Conservation (phyloP, 345 rosid genomes). For the Populus davidiana region DNA sequence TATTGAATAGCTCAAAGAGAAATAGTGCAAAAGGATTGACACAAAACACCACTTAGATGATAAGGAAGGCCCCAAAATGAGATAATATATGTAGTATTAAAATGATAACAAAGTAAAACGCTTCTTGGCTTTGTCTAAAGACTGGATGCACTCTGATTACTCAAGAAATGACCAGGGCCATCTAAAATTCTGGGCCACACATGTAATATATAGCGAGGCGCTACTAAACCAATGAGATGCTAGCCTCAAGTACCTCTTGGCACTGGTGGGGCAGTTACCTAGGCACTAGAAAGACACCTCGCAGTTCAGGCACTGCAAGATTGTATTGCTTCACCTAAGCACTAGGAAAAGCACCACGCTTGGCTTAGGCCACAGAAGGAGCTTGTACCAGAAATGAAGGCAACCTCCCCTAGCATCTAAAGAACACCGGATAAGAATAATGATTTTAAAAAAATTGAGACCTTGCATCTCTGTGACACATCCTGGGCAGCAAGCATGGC, state of each 20-base stretch:
- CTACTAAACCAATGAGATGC: neutral
- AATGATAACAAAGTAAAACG: neutral
- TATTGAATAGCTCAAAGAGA: neutral
- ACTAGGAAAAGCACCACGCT: neutral
- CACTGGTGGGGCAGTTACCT: neutral
- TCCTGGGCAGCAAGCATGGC: conserved; percentile 95
- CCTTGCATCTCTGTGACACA: conserved; percentile 82
- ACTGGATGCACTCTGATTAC: neutral
- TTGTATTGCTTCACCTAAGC: neutral
- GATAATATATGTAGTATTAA: too few species aligned
- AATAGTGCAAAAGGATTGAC: neutral
- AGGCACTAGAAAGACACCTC: neutral
- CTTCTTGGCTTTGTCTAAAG: neutral
- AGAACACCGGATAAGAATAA: neutral
- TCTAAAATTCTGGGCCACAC: neutral
- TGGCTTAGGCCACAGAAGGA: neutral
- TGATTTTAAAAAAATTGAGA: neutral
- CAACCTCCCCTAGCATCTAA: neutral
- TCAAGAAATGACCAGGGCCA: neutral
- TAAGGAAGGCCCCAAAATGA: neutral
- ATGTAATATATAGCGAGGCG: neutral
- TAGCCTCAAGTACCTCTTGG: neutral
- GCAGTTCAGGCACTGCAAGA: neutral
- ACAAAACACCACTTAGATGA: neutral
- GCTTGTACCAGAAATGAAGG: neutral